phyloP scores from a whole-genome alignment of 202 grass and related monocot species.

The Alloteropsis angusta region DNA sequence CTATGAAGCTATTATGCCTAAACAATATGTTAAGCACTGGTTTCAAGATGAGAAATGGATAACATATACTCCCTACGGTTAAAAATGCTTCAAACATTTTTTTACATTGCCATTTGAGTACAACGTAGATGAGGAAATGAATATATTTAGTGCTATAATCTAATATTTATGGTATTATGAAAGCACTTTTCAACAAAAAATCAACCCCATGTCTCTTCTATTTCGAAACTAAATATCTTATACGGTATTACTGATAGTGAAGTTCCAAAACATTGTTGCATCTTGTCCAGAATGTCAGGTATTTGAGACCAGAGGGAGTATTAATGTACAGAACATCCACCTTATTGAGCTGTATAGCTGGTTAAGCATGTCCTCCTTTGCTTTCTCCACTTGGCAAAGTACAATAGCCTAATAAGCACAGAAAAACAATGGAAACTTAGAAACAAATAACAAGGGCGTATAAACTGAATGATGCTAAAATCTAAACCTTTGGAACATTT shows the following conservation, averaged over 20 bases:
- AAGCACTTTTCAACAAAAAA: neutral
- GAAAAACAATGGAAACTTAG: neutral
- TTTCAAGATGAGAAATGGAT: slow-evolving; percentile 1
- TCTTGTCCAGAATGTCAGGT: neutral
- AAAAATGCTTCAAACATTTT: neutral
- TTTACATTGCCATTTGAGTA: neutral
- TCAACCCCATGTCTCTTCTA: neutral
- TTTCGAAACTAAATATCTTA: neutral
- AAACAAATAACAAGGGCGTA: neutral
- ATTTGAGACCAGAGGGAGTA: neutral
- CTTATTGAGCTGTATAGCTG: slow-evolving; percentile 93
- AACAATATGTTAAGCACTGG: neutral
- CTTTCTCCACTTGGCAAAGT: slow-evolving; percentile 96
- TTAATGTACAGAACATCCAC: slow-evolving; percentile 27
- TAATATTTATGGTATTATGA: neutral
- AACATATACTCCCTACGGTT: neutral
- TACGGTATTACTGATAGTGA: neutral
- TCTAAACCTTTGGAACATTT: slow-evolving; percentile 87
- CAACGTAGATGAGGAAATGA: neutral
- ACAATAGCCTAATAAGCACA: slow-evolving; percentile 72
- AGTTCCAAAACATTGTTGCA: neutral
- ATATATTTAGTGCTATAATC: neutral
- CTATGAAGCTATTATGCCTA: neutral
- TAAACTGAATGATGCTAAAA: neutral
- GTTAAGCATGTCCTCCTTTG: slow-evolving; percentile 99